Evolutionary conservation across 495 filamentous ascomycete genomes (phyloP).

Genomic region (Thermochaetoides thermophila): DNA sequence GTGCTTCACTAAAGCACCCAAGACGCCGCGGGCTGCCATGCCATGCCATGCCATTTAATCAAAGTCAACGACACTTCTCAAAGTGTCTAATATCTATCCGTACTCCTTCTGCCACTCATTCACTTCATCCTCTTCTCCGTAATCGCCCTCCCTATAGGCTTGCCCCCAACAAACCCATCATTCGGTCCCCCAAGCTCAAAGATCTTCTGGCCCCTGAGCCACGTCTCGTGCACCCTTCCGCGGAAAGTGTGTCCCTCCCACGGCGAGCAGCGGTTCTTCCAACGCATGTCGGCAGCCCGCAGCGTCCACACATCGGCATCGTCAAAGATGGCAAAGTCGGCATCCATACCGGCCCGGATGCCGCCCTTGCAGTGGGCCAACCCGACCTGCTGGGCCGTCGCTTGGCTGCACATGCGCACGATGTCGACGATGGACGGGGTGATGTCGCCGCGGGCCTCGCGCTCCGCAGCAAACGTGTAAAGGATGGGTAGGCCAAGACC

Average conservation of each 20-base stretch:
- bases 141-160: conserved; percentile 29
- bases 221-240: conserved; percentile 79
- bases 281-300: conserved; percentile 55
- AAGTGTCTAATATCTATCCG: too few relatives aligned
- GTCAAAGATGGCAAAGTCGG: conserved; percentile 87
- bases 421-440: conserved; percentile 51
- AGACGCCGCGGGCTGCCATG: too few relatives aligned
- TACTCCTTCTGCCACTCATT: too few relatives aligned
- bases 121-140: conserved; percentile 24
- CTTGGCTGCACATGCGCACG: conserved; percentile 68
- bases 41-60: too few relatives aligned
- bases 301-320: conserved; percentile 65
- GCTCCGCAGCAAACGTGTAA: conserved; percentile 58
- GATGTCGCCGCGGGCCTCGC: conserved; percentile 31
- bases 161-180: conserved; percentile 23
- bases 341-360: conserved; percentile 73
- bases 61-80: too few relatives aligned
- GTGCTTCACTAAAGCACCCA: too few relatives aligned
- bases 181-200: conserved; percentile 39
- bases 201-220: conserved; percentile 66
- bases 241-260: conserved; percentile 74
- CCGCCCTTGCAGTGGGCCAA: conserved; percentile 72
- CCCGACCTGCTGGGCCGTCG: conserved; percentile 85
- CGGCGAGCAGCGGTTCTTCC: conserved; percentile 87
- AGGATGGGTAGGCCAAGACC: conserved; percentile 85